Evolutionary conservation across 495 filamentous ascomycete species (phyloP).

Genomic region (Daldinia bambusicola): DNA sequence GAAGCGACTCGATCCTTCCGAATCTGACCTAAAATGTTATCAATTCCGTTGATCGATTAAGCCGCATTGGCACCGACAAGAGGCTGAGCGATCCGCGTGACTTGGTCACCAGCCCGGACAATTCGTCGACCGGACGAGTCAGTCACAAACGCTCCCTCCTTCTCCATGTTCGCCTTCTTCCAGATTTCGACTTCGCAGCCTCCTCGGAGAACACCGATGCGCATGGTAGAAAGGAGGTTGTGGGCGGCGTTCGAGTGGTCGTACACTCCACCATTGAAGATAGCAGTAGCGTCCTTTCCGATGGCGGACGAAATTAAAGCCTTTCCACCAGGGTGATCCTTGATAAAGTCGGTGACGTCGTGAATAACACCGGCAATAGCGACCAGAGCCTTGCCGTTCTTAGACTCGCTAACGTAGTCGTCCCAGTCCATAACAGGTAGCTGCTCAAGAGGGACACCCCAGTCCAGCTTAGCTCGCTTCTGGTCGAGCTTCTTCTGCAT

Average conservation of each 20-base stretch:
- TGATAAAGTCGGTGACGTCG: constrained; percentile 94
- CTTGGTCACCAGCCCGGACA: constrained; percentile 88
- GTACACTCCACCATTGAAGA: constrained; percentile 99
- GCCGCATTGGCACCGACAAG: constrained; percentile 78
- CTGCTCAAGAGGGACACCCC: constrained; percentile 93
- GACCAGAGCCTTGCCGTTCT: constrained; percentile 87
- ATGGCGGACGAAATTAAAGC: constrained; percentile 91
- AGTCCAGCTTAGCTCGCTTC: constrained; percentile 90
- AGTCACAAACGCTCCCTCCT: constrained; percentile 80
- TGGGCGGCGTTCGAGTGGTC: constrained; percentile 97
- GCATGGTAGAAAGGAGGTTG: constrained; percentile 96
- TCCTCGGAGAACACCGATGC: constrained; percentile 94
- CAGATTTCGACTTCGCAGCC: constrained; percentile 99
- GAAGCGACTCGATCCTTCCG: background rate
- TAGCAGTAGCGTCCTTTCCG: constrained; percentile 97
- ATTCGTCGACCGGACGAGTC: constrained; percentile 85
- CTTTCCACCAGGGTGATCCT: constrained; percentile 96
- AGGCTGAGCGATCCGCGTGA: constrained; percentile 83
- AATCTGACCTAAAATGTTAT: background rate
- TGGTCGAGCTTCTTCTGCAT: constrained; percentile 99
- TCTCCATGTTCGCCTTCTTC: constrained; percentile 93
- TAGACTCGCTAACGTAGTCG: constrained; percentile 87
- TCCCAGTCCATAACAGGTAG: constrained; percentile 98
- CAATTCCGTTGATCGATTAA: constrained; percentile 47
- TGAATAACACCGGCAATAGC: constrained; percentile 95